These are phyloP conservation scores for Phytophthora sansomeana DNA, from an alignment of 352 stramenopile genomes.

Conservation along the genomic window DNA sequence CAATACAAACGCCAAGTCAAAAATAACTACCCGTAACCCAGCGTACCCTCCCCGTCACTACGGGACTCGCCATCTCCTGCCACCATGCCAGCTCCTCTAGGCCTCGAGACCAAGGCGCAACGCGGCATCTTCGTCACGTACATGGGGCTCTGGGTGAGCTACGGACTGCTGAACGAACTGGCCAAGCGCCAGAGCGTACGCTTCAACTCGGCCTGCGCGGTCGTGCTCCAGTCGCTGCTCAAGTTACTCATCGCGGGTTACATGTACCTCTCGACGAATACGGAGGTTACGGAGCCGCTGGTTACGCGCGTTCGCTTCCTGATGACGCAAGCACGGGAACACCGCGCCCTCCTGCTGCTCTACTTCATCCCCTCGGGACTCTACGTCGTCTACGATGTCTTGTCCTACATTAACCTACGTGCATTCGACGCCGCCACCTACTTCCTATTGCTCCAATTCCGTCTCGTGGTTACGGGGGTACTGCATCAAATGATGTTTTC, in stretches of 20 bases:
- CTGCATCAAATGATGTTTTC: constrained; percentile 84
- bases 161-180: constrained; percentile 82
- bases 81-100: constrained; percentile 62
- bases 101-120: constrained; percentile 78
- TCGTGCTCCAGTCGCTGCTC: constrained; percentile 79
- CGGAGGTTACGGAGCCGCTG: constrained; percentile 34
- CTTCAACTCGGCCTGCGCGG: constrained; percentile 81
- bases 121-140: constrained; percentile 82
- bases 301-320: constrained; percentile 42
- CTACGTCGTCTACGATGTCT: constrained; percentile 85
- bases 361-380: constrained; percentile 82
- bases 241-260: constrained; percentile 74
- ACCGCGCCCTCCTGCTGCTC: constrained; percentile 60
- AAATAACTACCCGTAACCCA: background rate
- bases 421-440: constrained; percentile 82
- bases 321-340: constrained; percentile 41
- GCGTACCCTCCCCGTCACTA: background rate
- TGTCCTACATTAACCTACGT: constrained; percentile 85
- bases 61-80: background rate
- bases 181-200: constrained; percentile 69
- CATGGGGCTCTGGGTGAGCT: constrained; percentile 81
- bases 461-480: constrained; percentile 80
- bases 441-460: constrained; percentile 83
- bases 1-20: background rate
- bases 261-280: constrained; percentile 73